Evolutionary conservation across 176 grass and related monocot species (phyloP).

Genomic region (Aegilops sharonensis): DNA sequence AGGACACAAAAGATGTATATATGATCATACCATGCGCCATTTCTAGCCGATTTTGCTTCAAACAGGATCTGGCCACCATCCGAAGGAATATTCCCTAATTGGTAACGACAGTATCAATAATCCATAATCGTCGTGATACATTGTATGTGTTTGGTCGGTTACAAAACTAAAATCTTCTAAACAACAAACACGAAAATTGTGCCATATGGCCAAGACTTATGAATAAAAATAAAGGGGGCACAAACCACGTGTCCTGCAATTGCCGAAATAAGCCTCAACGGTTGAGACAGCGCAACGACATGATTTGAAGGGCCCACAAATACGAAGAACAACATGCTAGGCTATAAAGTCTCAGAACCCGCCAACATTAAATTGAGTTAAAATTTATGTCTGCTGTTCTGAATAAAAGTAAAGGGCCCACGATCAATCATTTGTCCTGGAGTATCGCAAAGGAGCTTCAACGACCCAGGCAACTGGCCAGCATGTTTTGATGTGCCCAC

Average conservation of each 20-base stretch:
- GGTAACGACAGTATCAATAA: neutral
- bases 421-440: no score
- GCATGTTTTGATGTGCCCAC: no score
- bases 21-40: conserved; percentile 62
- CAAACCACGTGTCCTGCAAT: neutral
- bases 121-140: neutral
- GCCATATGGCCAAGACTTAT: neutral
- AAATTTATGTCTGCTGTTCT: no score
- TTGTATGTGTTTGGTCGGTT: neutral
- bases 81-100: conserved; percentile 46
- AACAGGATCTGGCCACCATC: conserved; percentile 52
- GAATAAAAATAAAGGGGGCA: neutral
- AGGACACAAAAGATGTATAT: neutral
- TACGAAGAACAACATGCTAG: no score
- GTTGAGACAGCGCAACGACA: neutral
- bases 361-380: no score
- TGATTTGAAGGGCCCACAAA: neutral
- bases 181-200: neutral
- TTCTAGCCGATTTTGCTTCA: conserved; percentile 82
- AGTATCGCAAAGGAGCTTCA: no score
- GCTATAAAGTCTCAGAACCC: no score
- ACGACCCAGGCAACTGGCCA: no score
- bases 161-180: neutral
- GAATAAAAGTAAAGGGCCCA: no score
- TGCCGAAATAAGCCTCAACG: neutral